These are phyloP conservation scores for Cladosporium sphaerospermum DNA, from an alignment of 2,329 filamentous ascomycete species.

Conservation along the genomic window DNA sequence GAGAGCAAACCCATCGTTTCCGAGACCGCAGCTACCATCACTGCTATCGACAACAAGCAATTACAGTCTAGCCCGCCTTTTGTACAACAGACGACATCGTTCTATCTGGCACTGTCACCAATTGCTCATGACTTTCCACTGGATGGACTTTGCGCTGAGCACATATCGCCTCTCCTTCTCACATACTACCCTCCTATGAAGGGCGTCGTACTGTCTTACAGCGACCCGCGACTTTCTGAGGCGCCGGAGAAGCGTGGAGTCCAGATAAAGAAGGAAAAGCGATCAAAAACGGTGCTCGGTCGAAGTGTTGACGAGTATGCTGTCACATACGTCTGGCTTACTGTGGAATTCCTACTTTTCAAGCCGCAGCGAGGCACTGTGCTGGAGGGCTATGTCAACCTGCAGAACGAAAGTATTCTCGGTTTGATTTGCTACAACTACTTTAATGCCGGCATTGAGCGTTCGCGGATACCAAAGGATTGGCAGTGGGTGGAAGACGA, in stretches of 20 bases:
- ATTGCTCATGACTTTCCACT: slow-evolving; percentile 63
- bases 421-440: slow-evolving; percentile 84
- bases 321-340: slow-evolving; percentile 81
- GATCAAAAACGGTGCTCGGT: slow-evolving; percentile 31
- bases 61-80: slow-evolving; percentile 55
- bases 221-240: slow-evolving; percentile 60
- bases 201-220: slow-evolving; percentile 70
- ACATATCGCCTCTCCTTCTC: slow-evolving; percentile 68
- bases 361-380: slow-evolving; percentile 65
- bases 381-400: slow-evolving; percentile 74
- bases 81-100: slow-evolving; percentile 69
- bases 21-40: slow-evolving; percentile 1
- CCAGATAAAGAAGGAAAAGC: not conserved
- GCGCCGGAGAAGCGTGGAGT: slow-evolving; percentile 11
- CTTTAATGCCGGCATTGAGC: slow-evolving; percentile 81
- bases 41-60: slow-evolving; percentile 6
- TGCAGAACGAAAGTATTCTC: slow-evolving; percentile 83
- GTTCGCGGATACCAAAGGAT: slow-evolving; percentile 63
- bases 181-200: slow-evolving; percentile 67
- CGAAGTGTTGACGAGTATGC: slow-evolving; percentile 69
- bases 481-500: slow-evolving; percentile 73
- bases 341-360: slow-evolving; percentile 79
- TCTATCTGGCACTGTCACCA: slow-evolving; percentile 71
- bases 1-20: not conserved
- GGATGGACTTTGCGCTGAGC: slow-evolving; percentile 65